Conservation (phyloP, 495 filamentous ascomycete genomes). For the Daldinia vernicosa region DNA sequence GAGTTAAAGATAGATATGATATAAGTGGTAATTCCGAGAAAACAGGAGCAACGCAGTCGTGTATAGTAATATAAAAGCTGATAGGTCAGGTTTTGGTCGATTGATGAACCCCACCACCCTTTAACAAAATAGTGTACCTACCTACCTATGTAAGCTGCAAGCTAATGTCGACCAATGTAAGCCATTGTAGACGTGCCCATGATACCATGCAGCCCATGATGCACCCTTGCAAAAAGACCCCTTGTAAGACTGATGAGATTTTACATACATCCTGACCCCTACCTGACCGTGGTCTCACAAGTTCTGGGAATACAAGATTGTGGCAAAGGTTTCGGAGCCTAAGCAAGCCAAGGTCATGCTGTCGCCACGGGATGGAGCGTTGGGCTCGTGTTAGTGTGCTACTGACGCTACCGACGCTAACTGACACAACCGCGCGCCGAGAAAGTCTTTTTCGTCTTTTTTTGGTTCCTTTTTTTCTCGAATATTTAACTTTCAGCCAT, state of each 20-base stretch:
- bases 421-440: slow-evolving; percentile 18
- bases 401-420: slow-evolving; percentile 16
- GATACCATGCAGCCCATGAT: slow-evolving; percentile 29
- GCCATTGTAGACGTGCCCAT: slow-evolving; percentile 29
- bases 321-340: slow-evolving; percentile 39
- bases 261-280: slow-evolving; percentile 4
- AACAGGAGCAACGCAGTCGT: slow-evolving; percentile 10
- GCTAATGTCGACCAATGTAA: slow-evolving; percentile 29
- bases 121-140: background rate
- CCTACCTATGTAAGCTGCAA: background rate
- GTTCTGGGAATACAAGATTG: slow-evolving; percentile 34
- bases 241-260: slow-evolving; percentile 34
- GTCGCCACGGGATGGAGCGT: slow-evolving; percentile 36
- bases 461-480: background rate
- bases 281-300: slow-evolving; percentile 35
- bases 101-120: slow-evolving; percentile 20
- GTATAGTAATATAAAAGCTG: background rate
- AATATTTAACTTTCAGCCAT: slow-evolving; percentile 32
- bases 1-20: slow-evolving; percentile 11
- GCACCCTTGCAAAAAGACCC: slow-evolving; percentile 12
- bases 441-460: background rate
- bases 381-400: slow-evolving; percentile 40
- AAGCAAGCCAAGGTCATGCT: slow-evolving; percentile 23
- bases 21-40: slow-evolving; percentile 2
- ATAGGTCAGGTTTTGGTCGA: slow-evolving; percentile 11